A percentile compares a stretch with the other conserved stretches of the same genome.
Evolutionary conservation across 2,329 filamentous ascomycete species (phyloP).

Genomic region (Penicillium occitanis): DNA sequence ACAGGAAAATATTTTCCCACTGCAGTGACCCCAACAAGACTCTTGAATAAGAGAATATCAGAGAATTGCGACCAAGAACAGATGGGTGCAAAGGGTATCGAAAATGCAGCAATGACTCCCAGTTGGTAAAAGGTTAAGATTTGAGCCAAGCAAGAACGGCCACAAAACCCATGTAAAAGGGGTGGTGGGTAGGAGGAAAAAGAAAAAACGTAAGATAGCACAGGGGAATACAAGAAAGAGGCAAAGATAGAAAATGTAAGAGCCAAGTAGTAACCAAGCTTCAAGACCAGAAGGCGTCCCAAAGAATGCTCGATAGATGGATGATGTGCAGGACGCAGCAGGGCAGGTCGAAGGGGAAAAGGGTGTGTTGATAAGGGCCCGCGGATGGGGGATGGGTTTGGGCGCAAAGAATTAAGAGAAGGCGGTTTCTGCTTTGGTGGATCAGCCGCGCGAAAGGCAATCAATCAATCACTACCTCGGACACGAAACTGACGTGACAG

Average conservation of each 20-base stretch:
- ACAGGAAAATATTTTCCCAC: background rate
- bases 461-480: background rate
- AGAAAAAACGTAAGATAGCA: background rate
- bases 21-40: background rate
- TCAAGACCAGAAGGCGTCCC: background rate
- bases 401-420: slow-evolving; percentile 6
- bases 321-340: slow-evolving; percentile 9
- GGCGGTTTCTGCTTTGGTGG: slow-evolving; percentile 10
- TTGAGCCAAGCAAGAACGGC: slow-evolving; percentile 8
- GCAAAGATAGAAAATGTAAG: background rate
- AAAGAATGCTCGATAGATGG: background rate
- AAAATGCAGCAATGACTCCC: slow-evolving; percentile 5
- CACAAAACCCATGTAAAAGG: slow-evolving; percentile 1
- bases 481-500: slow-evolving; percentile 6
- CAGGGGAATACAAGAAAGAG: background rate
- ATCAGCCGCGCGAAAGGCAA: slow-evolving; percentile 10
- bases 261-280: background rate
- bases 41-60: background rate
- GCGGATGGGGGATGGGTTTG: slow-evolving; percentile 3
- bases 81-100: slow-evolving; percentile 7
- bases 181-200: background rate
- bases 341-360: background rate
- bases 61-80: background rate
- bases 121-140: background rate
- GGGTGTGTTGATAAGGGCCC: slow-evolving; percentile 10